These are phyloP conservation scores for Coffea canephora DNA, from an alignment of 257 asterid species.

Conservation along the genomic window DNA sequence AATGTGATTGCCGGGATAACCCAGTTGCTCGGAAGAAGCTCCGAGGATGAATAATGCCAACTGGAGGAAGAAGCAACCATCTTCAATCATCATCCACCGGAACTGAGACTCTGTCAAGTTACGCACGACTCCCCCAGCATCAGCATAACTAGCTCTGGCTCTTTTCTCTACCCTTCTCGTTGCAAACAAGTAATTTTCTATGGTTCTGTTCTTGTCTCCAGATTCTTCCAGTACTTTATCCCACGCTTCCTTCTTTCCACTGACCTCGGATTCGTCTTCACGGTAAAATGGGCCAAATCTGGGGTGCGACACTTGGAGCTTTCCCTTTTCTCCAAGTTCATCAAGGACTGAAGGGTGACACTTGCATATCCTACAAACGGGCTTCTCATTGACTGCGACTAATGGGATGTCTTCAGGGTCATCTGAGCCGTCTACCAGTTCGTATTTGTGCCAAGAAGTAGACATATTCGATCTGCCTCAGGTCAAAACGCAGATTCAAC, in stretches of 20 bases:
- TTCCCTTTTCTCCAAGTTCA: background rate
- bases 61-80: conserved; percentile 27
- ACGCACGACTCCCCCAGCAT: background rate
- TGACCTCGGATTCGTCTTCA: background rate
- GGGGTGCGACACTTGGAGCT: background rate
- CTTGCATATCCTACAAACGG: conserved; percentile 5
- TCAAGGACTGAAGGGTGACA: background rate
- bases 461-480: background rate
- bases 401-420: background rate
- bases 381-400: background rate
- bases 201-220: background rate
- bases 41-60: conserved; percentile 18
- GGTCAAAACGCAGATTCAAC: too few species aligned
- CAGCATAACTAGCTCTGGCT: conserved; percentile 16
- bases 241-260: conserved; percentile 19
- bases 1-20: background rate
- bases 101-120: conserved; percentile 6
- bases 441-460: background rate
- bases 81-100: background rate
- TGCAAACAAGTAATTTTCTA: background rate
- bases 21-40: conserved; percentile 11
- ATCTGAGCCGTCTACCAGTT: background rate
- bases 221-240: conserved; percentile 1
- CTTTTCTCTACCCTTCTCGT: conserved; percentile 6
- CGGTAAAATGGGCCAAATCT: conserved; percentile 25